phyloP scores from a whole-genome alignment of 2,329 filamentous ascomycete genomes.

The Pestalotiopsis sp. region DNA sequence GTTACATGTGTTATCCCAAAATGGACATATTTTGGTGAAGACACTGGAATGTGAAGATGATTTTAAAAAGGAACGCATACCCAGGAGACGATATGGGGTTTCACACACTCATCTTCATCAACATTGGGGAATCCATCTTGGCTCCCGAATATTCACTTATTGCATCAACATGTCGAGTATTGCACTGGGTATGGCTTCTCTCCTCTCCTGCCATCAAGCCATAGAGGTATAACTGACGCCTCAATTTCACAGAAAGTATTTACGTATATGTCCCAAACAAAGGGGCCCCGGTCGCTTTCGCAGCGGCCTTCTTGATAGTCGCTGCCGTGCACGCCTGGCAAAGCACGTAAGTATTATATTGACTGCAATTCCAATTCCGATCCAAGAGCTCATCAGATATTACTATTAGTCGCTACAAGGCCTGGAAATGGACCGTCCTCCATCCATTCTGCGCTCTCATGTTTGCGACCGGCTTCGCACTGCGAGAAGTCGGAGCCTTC shows the following conservation, averaged over 20 bases:
- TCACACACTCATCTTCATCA: background rate
- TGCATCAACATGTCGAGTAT: background rate
- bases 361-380: background rate
- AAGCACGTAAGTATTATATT: slow-evolving; percentile 37
- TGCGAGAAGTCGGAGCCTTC: slow-evolving; percentile 53
- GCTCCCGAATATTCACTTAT: background rate
- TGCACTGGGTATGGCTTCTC: background rate
- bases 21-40: background rate
- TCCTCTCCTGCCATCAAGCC: too few relatives aligned
- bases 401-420: slow-evolving; percentile 52
- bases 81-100: background rate
- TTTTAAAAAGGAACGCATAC: background rate
- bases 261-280: slow-evolving; percentile 58
- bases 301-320: slow-evolving; percentile 48
- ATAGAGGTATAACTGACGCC: background rate
- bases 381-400: background rate
- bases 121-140: background rate
- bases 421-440: slow-evolving; percentile 52
- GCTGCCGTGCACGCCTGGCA: slow-evolving; percentile 55
- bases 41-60: background rate
- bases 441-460: slow-evolving; percentile 52
- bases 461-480: slow-evolving; percentile 55
- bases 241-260: slow-evolving; percentile 28
- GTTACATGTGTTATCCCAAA: background rate
- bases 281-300: slow-evolving; percentile 54